A percentile compares a stretch with the other conserved stretches of the same genome.
Evolutionary conservation across 768 basidiomycete genomes (phyloP).

Genomic region (Termitomyces sp.): DNA sequence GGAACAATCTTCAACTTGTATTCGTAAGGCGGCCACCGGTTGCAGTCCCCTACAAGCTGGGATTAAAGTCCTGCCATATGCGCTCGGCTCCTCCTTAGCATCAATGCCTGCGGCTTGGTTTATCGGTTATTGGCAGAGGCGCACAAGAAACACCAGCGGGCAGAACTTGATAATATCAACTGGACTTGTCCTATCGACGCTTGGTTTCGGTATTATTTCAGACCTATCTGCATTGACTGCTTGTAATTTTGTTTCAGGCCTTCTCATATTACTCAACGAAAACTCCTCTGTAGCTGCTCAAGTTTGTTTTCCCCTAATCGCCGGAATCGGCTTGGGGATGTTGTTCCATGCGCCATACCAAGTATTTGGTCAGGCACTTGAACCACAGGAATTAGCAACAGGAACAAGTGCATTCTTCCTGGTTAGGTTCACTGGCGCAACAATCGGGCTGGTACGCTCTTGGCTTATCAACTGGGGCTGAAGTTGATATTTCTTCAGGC

Average conservation of each 20-base stretch:
- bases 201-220: slow-evolving; percentile 64
- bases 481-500: slow-evolving; percentile 42
- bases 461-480: slow-evolving; percentile 1
- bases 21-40: slow-evolving; percentile 59
- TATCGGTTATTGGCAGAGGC: slow-evolving; percentile 61
- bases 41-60: slow-evolving; percentile 71
- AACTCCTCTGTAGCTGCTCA: slow-evolving; percentile 40
- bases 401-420: slow-evolving; percentile 87
- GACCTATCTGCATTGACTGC: not conserved
- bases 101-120: slow-evolving; percentile 87
- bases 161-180: slow-evolving; percentile 60
- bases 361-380: slow-evolving; percentile 63
- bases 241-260: slow-evolving; percentile 36
- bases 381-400: slow-evolving; percentile 62
- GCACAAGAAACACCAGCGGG: slow-evolving; percentile 50
- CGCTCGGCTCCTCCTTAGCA: slow-evolving; percentile 78
- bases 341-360: slow-evolving; percentile 85
- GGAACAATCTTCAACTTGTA: not conserved
- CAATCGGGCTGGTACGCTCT: slow-evolving; percentile 65
- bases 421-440: slow-evolving; percentile 83
- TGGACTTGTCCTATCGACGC: slow-evolving; percentile 59
- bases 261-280: slow-evolving; percentile 60
- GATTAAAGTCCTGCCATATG: slow-evolving; percentile 74
- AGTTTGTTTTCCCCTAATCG: slow-evolving; percentile 57
- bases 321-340: slow-evolving; percentile 78